A percentile compares a stretch with the other conserved stretches of the same genome.
phyloP scores from a whole-genome alignment of 345 rosid genomes.

The Pelargonium nanum region DNA sequence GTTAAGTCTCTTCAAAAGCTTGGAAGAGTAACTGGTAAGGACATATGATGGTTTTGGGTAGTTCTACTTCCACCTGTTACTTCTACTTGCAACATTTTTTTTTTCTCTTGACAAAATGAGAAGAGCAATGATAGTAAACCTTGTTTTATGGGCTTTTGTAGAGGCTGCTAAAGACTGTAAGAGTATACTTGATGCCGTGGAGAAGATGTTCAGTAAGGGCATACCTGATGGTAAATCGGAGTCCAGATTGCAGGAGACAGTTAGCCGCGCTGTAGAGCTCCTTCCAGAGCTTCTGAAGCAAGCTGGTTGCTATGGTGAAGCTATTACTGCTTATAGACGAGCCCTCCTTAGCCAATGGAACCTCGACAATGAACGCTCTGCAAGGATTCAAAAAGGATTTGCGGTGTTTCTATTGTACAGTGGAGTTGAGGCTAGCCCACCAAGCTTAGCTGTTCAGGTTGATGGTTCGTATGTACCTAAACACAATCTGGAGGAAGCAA shows the following conservation, averaged over 20 bases:
- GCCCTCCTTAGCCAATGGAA: conserved; percentile 86
- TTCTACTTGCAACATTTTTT: too few relatives aligned
- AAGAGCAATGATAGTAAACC: background rate
- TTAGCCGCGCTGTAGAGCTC: conserved; percentile 77
- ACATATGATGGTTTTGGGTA: background rate
- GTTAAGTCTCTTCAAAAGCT: conserved; percentile 91
- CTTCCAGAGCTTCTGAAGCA: conserved; percentile 81
- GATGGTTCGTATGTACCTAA: conserved; percentile 77
- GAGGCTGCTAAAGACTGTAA: conserved; percentile 82
- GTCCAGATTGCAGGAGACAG: conserved; percentile 56
- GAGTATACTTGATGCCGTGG: conserved; percentile 80
- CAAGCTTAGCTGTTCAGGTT: conserved; percentile 58
- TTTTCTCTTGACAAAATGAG: too few relatives aligned
- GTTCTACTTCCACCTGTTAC: background rate
- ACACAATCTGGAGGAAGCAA: conserved; percentile 84
- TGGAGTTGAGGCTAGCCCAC: conserved; percentile 75
- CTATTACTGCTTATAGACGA: conserved; percentile 66
- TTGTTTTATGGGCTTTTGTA: conserved; percentile 24
- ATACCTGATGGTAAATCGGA: conserved; percentile 77
- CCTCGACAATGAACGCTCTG: conserved; percentile 60
- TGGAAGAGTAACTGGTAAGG: conserved; percentile 58
- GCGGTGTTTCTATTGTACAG: conserved; percentile 75
- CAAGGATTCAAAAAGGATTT: conserved; percentile 76
- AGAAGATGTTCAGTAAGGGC: conserved; percentile 70
- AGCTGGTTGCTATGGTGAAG: conserved; percentile 59